Conservation (phyloP, 306 rosid species). For the Oxytropis ochrocephala region DNA sequence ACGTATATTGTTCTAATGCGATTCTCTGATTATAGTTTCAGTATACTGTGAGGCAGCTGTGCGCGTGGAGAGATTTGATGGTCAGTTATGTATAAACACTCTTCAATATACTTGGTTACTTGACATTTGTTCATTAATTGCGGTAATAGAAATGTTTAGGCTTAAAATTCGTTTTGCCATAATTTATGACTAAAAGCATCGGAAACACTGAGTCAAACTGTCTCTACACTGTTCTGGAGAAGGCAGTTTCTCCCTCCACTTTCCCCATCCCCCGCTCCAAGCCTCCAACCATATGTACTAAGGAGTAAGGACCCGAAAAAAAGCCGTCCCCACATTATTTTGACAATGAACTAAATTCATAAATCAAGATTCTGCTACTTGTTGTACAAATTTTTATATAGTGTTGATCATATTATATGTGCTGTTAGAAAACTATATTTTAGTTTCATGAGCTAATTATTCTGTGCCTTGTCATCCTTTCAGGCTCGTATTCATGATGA, state of each 20-base stretch:
- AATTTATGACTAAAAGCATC: slow-evolving; percentile 1
- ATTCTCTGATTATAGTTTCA: slow-evolving; percentile 40
- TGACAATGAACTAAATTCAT: background rate
- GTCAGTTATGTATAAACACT: slow-evolving; percentile 46
- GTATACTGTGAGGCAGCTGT: slow-evolving; percentile 56
- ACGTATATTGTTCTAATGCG: slow-evolving; percentile 5
- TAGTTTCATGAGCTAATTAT: slow-evolving; percentile 16
- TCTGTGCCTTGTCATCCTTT: slow-evolving; percentile 27
- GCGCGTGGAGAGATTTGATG: slow-evolving; percentile 90
- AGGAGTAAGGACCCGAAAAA: too few relatives aligned
- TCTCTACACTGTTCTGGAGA: background rate
- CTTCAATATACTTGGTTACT: too few relatives aligned
- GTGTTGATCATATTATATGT: slow-evolving; percentile 1
- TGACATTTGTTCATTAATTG: background rate
- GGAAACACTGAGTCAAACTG: background rate
- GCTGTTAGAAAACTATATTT: background rate
- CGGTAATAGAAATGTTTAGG: slow-evolving; percentile 1
- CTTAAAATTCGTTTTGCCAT: background rate
- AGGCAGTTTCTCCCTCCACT: too few relatives aligned
- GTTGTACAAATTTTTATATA: background rate
- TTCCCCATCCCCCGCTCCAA: too few relatives aligned
- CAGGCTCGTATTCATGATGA: slow-evolving; percentile 98
- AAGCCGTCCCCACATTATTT: background rate
- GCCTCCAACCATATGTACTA: too few relatives aligned
- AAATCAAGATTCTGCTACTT: background rate